These are phyloP conservation scores for Eucalyptus fibrosa DNA, from an alignment of 345 rosid genomes.

Conservation along the genomic window DNA sequence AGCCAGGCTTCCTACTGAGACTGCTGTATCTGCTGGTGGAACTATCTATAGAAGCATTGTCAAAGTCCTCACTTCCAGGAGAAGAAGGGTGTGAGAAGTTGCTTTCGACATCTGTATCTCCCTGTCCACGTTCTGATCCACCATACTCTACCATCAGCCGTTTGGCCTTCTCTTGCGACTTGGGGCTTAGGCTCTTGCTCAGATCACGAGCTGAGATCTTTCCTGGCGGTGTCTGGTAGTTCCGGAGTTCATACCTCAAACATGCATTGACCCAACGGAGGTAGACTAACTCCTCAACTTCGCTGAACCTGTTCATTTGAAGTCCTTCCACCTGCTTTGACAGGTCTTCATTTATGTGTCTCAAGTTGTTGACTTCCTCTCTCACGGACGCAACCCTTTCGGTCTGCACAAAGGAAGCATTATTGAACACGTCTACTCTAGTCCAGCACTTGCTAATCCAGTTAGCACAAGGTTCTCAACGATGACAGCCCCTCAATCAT, in stretches of 20 bases:
- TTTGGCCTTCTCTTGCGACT: conserved; percentile 82
- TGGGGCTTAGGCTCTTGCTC: conserved; percentile 76
- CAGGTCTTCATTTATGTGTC: conserved; percentile 80
- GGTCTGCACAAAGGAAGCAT: conserved; percentile 25
- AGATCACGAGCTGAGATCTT: conserved; percentile 89
- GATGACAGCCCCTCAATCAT: not conserved
- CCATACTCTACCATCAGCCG: conserved; percentile 78
- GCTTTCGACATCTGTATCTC: conserved; percentile 86
- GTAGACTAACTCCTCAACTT: conserved; percentile 97
- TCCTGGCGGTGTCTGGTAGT: conserved; percentile 80
- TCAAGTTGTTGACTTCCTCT: conserved; percentile 65
- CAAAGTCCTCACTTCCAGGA: conserved; percentile 90
- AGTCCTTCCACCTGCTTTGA: conserved; percentile 97
- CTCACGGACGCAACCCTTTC: conserved; percentile 71
- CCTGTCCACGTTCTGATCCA: conserved; percentile 93
- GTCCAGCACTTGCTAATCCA: not conserved
- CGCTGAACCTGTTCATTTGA: conserved; percentile 93
- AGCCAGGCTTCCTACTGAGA: conserved; percentile 57
- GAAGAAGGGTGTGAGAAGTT: conserved; percentile 86
- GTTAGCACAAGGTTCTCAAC: not conserved
- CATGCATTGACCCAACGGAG: conserved; percentile 99
- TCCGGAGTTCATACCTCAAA: conserved; percentile 86
- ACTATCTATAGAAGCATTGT: conserved; percentile 76
- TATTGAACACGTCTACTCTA: not conserved
- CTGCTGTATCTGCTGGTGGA: conserved; percentile 65